Evolutionary conservation across 176 grass and related monocot species (phyloP), one percentile per base, ranked within the genome.

Genomic region (Areca catechu): DNA sequence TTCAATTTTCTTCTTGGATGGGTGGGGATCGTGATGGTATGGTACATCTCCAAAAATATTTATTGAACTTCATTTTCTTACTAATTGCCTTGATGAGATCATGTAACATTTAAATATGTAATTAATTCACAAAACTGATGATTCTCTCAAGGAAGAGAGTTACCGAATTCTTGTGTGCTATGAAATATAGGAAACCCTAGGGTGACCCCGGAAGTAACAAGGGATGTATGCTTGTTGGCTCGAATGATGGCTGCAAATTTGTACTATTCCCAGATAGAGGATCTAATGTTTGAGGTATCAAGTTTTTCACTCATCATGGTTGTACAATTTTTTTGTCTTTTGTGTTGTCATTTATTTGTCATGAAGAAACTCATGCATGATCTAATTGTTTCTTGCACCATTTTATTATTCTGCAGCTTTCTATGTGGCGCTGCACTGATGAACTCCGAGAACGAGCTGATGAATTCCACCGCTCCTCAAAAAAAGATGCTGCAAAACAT

Each of bases 1-100:
- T 95, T 69, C 90, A 95, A 28, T 95, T 95, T 50, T 96, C 91
- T 51, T 96, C 91, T 61, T 96, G 91, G 91, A 96, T 96, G 91
- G 91, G 91, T 76, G 91, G 91, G 23, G 83, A 96, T 48, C 91
- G 86, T 74, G 91, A 96, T 79, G 91, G 91, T 96, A 67, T 67
- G 50, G 25, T 65, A 63, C 10, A 66, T 43, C 68, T 61, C 34
- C 54, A n/a, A 61, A 61, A 47, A 10, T 3, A 7, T n/a, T 27
- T n/a, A 24, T 27, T 5, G n/a, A 24, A 17, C 27, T 48, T 65
- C 21, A 3, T 55, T 17, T 21, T 20, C 34, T 43, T 43, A 43
- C 10, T 43, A 43, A 43, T 43, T 43, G 34, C 9, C 34, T 43
- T 43, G 9, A 43, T 43, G 34, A 43, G 7, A 43, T 43, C 34